Percentiles rank a stretch among this genome's conserved stretches.
These are phyloP conservation scores for Agastache rugosa DNA, from an alignment of 257 asterid genomes.

Conservation along the genomic window DNA sequence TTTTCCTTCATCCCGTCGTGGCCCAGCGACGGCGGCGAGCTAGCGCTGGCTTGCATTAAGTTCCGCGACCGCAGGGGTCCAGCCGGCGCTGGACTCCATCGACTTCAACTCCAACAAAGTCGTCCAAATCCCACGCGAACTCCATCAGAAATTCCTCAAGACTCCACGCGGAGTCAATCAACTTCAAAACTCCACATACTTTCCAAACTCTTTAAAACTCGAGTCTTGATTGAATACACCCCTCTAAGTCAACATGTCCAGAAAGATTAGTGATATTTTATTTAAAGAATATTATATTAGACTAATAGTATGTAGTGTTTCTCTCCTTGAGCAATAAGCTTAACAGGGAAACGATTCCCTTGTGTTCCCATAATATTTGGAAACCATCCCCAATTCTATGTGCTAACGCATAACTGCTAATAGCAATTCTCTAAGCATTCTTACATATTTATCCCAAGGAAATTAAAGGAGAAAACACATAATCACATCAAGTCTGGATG, in stretches of 20 bases:
- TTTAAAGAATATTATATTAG: background rate
- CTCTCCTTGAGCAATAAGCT: slow-evolving; percentile 11
- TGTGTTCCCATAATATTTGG: background rate
- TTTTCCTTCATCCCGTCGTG: too few species aligned
- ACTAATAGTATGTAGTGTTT: background rate
- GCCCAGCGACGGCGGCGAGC: too few species aligned
- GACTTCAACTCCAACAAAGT: too few species aligned
- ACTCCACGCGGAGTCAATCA: too few species aligned
- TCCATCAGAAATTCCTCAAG: too few species aligned
- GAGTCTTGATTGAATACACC: too few species aligned
- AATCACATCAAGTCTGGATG: slow-evolving; percentile 6
- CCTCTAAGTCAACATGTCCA: slow-evolving; percentile 18
- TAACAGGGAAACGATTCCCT: slow-evolving; percentile 25
- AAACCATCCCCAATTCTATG: background rate
- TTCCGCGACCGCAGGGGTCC: too few species aligned
- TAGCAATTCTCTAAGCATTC: slow-evolving; percentile 2
- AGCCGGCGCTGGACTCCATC: too few species aligned
- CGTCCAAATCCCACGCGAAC: too few species aligned
- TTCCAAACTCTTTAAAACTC: too few species aligned
- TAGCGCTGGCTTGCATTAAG: too few species aligned
- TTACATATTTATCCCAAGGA: background rate
- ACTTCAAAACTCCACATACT: too few species aligned
- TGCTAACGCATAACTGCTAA: background rate
- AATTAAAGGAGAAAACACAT: background rate
- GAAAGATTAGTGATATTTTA: slow-evolving; percentile 15